A percentile compares a stretch with the other conserved stretches of the same genome.
Evolutionary conservation across 116 monocot genomes (phyloP).

Genomic region (Posidonia oceanica): DNA sequence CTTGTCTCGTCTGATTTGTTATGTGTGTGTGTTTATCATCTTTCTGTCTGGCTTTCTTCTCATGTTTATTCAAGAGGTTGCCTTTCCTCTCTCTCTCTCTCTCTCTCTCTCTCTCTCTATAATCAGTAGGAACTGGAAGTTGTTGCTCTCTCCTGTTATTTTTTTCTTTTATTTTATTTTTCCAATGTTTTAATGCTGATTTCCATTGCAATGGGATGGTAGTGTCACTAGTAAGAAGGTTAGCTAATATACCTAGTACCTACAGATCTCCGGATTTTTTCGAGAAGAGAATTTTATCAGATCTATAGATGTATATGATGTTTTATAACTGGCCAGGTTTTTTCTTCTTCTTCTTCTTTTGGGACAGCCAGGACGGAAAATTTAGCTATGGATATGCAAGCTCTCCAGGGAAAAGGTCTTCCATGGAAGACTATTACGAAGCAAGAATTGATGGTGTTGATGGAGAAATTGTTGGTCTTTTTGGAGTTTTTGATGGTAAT

Average conservation of each 20-base stretch:
- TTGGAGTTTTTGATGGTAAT: conserved; percentile 96
- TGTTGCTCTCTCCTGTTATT: background rate
- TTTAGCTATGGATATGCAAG: conserved; percentile 98
- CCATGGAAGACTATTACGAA: conserved; percentile 97
- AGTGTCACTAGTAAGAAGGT: too few relatives aligned
- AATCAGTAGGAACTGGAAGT: background rate
- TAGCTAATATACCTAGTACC: too few relatives aligned
- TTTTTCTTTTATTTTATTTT: too few relatives aligned
- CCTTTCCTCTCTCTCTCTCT: too few relatives aligned
- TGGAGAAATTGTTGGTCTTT: conserved; percentile 84
- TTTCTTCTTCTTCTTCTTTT: background rate
- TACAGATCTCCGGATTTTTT: too few relatives aligned
- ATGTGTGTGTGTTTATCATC: background rate
- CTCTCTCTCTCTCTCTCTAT: too few relatives aligned
- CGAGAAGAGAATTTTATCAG: too few relatives aligned
- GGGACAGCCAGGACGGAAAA: conserved; percentile 74
- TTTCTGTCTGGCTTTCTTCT: background rate
- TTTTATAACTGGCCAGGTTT: too few relatives aligned
- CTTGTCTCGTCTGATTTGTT: background rate
- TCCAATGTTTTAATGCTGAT: too few relatives aligned
- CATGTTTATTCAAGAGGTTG: too few relatives aligned
- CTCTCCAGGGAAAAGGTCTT: conserved; percentile 77
- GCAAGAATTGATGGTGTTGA: conserved; percentile 84
- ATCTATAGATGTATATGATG: background rate
- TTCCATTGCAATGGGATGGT: too few relatives aligned